Conservation (phyloP, 2,329 filamentous ascomycete genomes). For the Exophiala spinifera region DNA sequence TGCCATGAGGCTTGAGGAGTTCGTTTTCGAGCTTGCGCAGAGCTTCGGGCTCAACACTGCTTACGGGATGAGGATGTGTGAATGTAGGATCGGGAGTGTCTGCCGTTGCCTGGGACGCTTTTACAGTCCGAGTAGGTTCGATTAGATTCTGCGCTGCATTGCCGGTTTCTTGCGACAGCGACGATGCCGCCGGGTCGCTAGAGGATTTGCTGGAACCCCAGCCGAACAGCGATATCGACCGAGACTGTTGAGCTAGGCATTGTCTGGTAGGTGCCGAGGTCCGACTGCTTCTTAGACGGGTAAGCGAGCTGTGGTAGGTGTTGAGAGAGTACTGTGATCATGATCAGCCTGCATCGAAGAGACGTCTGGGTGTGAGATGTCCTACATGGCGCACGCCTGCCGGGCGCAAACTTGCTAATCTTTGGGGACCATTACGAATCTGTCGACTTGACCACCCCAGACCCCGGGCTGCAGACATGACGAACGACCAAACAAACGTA, state of each 20-base stretch:
- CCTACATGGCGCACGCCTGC: conserved; percentile 16
- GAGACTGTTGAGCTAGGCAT: conserved; percentile 16
- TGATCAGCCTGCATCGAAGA: conserved; percentile 4
- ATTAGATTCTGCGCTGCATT: conserved; percentile 2
- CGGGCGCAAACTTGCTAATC: conserved; percentile 3
- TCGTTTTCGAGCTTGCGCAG: conserved; percentile 17
- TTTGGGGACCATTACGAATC: conserved; percentile 14
- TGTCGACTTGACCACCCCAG: conserved; percentile 21
- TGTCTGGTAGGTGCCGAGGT: background rate
- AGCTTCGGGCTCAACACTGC: conserved; percentile 15
- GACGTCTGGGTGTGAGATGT: background rate
- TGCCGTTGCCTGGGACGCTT: conserved; percentile 24
- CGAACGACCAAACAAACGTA: background rate
- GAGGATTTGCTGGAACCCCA: conserved; percentile 18
- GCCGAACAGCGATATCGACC: conserved; percentile 25
- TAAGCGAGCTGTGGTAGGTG: conserved; percentile 4
- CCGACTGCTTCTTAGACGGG: conserved; percentile 1
- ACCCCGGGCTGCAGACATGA: conserved; percentile 20
- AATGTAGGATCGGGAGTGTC: conserved; percentile 18
- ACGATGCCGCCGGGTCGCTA: background rate
- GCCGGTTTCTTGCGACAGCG: background rate
- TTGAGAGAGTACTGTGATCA: conserved; percentile 10
- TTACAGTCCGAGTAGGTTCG: conserved; percentile 19
- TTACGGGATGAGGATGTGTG: conserved; percentile 7
- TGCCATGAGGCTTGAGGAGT: conserved; percentile 18